Base-by-base conservation (phyloP, 306 rosid species). In the Arachis stenosperma region DNA sequence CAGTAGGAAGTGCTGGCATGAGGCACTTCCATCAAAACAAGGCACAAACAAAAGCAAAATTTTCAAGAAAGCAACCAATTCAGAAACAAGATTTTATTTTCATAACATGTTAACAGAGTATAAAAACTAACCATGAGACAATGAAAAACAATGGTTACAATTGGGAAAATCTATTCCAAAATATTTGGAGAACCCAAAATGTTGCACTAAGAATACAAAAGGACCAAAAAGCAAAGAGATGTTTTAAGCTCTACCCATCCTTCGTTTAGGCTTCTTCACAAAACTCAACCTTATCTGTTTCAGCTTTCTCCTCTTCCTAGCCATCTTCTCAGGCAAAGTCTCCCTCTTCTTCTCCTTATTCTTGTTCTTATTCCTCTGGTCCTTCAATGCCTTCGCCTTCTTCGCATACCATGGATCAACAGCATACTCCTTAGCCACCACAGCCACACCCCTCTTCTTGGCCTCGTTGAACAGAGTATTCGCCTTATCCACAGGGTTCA, bases 291-390 rank as follows among this genome's bases (percentile, higher is more conserved):
- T 83, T 73, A 88, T 90, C 82, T 93, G 87, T 72, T 93, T 87
- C 61, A 93, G 71, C 51, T 88, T 90, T n/a, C 91, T 88, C 84
- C 94, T 93, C 87, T 93, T 93, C 86, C 96, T 87, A 0, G 87
- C 89, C 98, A 86, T 90, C 81, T 87, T 90, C 87, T 93, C 98
- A 0, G 94, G 97, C 77, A 93, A 79, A 5, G 96, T 91, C 81
- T 89, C 96, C 79, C 60, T 84, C 88, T 90, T 87, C 87, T 78
- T 79, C 78, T 5, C 55, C 55, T 46, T 46, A n/a, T 48, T 42
- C 46, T 42, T 42, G 9, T 42, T 8, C 37, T 33, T 33, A 2
- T 33, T 47, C 52, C 12, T 47, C 52, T n/a, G 65, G 9, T 27
- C 71, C 87, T 87, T 88, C 80, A 54, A 86, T 70, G 50, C 84